Percentiles rank a stretch among this genome's conserved stretches.
Evolutionary conservation across 495 filamentous ascomycete genomes (phyloP).

Genomic region (Neurospora tetrasperma): DNA sequence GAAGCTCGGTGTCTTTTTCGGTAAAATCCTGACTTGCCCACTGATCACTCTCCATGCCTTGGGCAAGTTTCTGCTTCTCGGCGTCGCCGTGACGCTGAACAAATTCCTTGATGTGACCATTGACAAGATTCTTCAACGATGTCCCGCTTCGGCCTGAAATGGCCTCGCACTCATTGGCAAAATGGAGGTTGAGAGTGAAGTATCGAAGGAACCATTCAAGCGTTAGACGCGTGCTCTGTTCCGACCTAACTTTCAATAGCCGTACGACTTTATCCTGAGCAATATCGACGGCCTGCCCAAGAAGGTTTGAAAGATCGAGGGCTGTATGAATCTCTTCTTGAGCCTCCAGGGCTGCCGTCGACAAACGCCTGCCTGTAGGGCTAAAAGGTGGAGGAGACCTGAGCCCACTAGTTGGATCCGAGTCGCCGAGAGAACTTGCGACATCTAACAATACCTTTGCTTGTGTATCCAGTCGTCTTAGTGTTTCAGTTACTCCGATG

Average conservation of each 20-base stretch:
- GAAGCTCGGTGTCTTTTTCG: slow-evolving; percentile 49
- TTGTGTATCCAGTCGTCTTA: slow-evolving; percentile 77
- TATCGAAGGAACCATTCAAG: slow-evolving; percentile 79
- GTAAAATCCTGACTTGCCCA: slow-evolving; percentile 87
- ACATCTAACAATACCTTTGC: slow-evolving; percentile 94
- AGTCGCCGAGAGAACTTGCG: slow-evolving; percentile 60
- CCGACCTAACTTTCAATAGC: slow-evolving; percentile 80
- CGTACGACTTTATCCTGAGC: slow-evolving; percentile 89
- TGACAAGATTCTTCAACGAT: slow-evolving; percentile 76
- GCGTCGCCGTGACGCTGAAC: slow-evolving; percentile 63
- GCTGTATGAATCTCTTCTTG: slow-evolving; percentile 79
- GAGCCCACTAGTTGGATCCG: slow-evolving; percentile 17
- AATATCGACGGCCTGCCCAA: slow-evolving; percentile 87
- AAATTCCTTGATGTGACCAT: slow-evolving; percentile 85
- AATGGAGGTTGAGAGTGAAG: slow-evolving; percentile 86
- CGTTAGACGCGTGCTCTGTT: slow-evolving; percentile 63
- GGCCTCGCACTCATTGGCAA: slow-evolving; percentile 94
- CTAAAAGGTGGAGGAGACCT: slow-evolving; percentile 42
- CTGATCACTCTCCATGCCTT: slow-evolving; percentile 77
- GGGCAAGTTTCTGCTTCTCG: slow-evolving; percentile 68
- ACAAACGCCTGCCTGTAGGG: slow-evolving; percentile 27
- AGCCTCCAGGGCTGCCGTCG: slow-evolving; percentile 26
- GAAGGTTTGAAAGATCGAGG: slow-evolving; percentile 86
- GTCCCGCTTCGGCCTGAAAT: slow-evolving; percentile 82
- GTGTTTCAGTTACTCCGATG: slow-evolving; percentile 72